phyloP scores from a whole-genome alignment of 75 land plant species.

The Azolla pinnata region DNA sequence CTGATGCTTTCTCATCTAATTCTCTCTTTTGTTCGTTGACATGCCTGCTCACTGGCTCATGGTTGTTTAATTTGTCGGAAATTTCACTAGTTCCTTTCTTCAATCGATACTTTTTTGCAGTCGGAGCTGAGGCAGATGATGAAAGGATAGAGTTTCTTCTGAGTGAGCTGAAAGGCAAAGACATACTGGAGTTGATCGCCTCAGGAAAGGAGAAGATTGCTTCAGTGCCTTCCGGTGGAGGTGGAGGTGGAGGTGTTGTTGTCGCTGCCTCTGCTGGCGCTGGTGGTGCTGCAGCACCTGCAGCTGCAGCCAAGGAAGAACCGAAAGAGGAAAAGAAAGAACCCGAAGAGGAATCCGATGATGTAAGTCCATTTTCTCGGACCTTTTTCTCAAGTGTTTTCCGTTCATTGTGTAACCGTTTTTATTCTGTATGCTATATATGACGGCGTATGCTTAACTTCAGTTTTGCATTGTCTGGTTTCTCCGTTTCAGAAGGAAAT shows the following conservation, averaged over 20 bases:
- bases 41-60: too few relatives aligned
- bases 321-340: slow-evolving; percentile 40
- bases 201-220: slow-evolving; percentile 31
- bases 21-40: too few relatives aligned
- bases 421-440: too few relatives aligned
- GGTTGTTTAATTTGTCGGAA: too few relatives aligned
- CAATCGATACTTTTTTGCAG: slow-evolving; percentile 14
- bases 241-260: slow-evolving; percentile 25
- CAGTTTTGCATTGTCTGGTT: too few relatives aligned
- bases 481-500: too few relatives aligned
- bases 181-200: slow-evolving; percentile 27
- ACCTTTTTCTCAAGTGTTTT: too few relatives aligned
- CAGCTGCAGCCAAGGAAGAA: slow-evolving; percentile 21
- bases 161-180: slow-evolving; percentile 27
- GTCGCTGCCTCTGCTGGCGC: slow-evolving; percentile 18
- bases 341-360: slow-evolving; percentile 52
- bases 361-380: too few relatives aligned
- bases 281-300: slow-evolving; percentile 19
- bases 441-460: too few relatives aligned
- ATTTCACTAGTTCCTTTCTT: neutral
- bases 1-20: too few relatives aligned
- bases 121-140: slow-evolving; percentile 29
- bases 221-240: slow-evolving; percentile 35
- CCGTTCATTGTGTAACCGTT: too few relatives aligned
- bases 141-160: slow-evolving; percentile 19